Base-by-base conservation (phyloP, 108 stramenopile species). In the Epipyxis sp. region DNA sequence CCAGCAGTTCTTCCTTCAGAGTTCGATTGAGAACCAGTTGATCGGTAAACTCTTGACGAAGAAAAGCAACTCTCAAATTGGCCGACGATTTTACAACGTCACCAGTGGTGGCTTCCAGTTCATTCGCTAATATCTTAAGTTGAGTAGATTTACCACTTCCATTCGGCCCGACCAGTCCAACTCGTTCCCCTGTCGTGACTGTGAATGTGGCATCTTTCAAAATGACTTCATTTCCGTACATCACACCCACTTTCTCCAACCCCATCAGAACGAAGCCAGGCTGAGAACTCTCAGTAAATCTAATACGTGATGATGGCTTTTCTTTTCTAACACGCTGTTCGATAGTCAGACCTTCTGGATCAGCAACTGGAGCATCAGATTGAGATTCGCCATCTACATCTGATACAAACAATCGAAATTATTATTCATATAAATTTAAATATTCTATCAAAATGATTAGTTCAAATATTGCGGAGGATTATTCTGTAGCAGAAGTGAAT, bases 1-100 rank as follows among this genome's bases (percentile, higher is more conserved):
- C 87, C 87, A 90, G 85, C 71, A 98, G 88, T 81, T 98, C 97
- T 69, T 94, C 94, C 76, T 88, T 87, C 2, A 98, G 68, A 0
- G 92, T 92, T 16, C 94, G 80, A 25, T 77, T 83, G 44, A 79
- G 59, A 40, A 88, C 91, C n/a, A 95, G 86, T 79, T 93, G 91
- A 78, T 96, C 97, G 13, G 95, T 86, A 81, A 95, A 95, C 78
- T 96, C 95, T 77, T 98, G 97, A 62, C 92, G 85, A 1, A 98
- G 87, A 86, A 94, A 92, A 25, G 94, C 91, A n/a, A 96, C 91
- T 45, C 93, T 78, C 69, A 98, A 65, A 81, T 91, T 91, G 43
- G 85, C 81, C 35, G 83, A 81, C 6, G 85, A 86, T 81, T 95
- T 93, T 34, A 95, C 88, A 0, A 98, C 92, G 79, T 95, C 94